phyloP scores from a whole-genome alignment of 305 asterid genomes.

The Lippia alba region DNA sequence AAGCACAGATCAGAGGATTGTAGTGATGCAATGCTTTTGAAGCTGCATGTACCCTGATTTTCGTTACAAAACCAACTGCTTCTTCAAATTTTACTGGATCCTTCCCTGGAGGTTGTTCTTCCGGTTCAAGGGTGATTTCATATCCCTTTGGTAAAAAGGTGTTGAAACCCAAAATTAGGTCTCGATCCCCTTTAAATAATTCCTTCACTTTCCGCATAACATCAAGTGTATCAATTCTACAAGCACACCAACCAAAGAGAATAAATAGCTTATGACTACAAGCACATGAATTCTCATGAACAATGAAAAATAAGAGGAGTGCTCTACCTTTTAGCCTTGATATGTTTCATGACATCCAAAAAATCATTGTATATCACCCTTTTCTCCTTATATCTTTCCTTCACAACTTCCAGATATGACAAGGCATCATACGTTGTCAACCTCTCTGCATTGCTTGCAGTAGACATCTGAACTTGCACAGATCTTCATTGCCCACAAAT shows the following conservation, averaged over 20 bases:
- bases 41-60: conserved; percentile 68
- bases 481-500: conserved; percentile 52
- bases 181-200: conserved; percentile 69
- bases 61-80: conserved; percentile 76
- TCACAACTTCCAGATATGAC: conserved; percentile 80
- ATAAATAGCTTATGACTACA: neutral
- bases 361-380: conserved; percentile 81
- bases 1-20: conserved; percentile 23
- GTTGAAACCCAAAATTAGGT: conserved; percentile 92
- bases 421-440: conserved; percentile 79
- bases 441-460: conserved; percentile 60
- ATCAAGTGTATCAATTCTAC: conserved; percentile 73
- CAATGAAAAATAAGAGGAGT: conserved; percentile 12
- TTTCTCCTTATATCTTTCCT: conserved; percentile 70
- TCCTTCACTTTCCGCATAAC: conserved; percentile 84
- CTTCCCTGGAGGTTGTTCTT: conserved; percentile 61
- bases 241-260: conserved; percentile 36
- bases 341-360: conserved; percentile 88
- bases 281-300: neutral
- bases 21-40: conserved; percentile 32
- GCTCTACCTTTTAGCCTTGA: conserved; percentile 80
- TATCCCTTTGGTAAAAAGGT: conserved; percentile 87
- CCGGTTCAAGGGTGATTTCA: conserved; percentile 62
- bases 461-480: conserved; percentile 63
- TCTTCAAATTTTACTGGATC: conserved; percentile 80